Conservation (phyloP, 768 basidiomycete genomes). For the Cystofilobasidium capitatum region DNA sequence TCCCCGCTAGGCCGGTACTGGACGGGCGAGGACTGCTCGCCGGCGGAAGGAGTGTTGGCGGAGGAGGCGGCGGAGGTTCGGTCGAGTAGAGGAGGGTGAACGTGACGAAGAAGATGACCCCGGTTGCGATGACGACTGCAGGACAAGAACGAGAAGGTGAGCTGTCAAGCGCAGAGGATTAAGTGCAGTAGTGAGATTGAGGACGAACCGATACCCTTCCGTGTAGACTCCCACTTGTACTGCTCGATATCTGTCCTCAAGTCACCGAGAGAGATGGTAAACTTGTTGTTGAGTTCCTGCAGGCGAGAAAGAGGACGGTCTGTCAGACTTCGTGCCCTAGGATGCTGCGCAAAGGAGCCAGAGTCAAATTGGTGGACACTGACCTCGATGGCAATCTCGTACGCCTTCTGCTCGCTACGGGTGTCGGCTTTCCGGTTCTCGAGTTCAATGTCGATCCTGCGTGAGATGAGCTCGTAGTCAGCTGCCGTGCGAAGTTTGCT, state of each 20-base stretch:
- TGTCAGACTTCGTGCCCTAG: not conserved
- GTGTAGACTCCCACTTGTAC: slow-evolving; percentile 42
- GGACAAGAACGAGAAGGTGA: slow-evolving; percentile 26
- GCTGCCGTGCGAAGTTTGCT: not conserved
- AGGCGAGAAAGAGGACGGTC: not conserved
- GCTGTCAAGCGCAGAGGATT: not conserved
- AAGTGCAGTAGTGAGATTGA: not conserved
- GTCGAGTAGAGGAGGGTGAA: slow-evolving; percentile 29
- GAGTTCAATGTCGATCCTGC: slow-evolving; percentile 89
- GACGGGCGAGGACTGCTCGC: not conserved
- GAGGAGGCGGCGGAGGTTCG: not conserved
- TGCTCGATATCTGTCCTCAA: slow-evolving; percentile 43
- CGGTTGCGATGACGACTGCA: not conserved
- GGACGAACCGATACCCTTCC: slow-evolving; percentile 38
- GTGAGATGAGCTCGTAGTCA: not conserved
- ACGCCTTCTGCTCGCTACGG: slow-evolving; percentile 67
- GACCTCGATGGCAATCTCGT: slow-evolving; percentile 63
- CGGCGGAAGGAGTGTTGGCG: not conserved
- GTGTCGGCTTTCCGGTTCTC: slow-evolving; percentile 88
- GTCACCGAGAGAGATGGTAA: slow-evolving; percentile 42
- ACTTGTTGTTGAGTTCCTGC: slow-evolving; percentile 44
- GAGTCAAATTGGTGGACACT: slow-evolving; percentile 7
- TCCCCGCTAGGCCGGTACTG: not conserved
- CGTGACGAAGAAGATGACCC: slow-evolving; percentile 34
- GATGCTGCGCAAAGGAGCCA: not conserved